Conservation (phyloP, 2,329 filamentous ascomycete genomes). For the Colletotrichum cereale region DNA sequence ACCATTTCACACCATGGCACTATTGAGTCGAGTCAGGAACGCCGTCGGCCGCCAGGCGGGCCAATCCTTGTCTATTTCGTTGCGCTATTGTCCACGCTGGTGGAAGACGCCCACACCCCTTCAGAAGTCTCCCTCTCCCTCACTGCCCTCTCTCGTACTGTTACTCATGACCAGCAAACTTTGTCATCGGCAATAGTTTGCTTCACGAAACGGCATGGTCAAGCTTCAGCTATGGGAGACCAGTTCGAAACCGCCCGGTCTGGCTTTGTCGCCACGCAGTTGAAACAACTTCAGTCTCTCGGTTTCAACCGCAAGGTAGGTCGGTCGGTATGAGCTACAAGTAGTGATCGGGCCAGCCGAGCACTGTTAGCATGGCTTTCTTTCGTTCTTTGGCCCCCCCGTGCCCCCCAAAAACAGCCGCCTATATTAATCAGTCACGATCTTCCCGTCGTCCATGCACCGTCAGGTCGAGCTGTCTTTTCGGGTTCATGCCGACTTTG, state of each 20-base stretch:
- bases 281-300: background rate
- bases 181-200: conserved; percentile 1
- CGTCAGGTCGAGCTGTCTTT: background rate
- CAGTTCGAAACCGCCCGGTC: background rate
- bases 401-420: background rate
- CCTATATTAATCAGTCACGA: background rate
- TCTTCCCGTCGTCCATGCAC: background rate
- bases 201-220: background rate
- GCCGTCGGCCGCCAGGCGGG: conserved; percentile 9
- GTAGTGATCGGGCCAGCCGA: background rate
- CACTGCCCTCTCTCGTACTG: background rate
- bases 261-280: background rate
- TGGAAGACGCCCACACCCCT: background rate
- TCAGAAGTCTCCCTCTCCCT: background rate
- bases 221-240: background rate
- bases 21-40: conserved; percentile 6
- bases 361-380: background rate
- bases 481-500: background rate
- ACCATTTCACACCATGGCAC: background rate
- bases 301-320: background rate
- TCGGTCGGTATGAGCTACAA: background rate
- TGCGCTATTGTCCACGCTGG: background rate
- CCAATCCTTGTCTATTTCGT: conserved; percentile 8
- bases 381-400: too few species aligned
- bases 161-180: conserved; percentile 6